Percentiles rank a stretch among this genome's conserved stretches.
Evolutionary conservation across 2,329 filamentous ascomycete species (phyloP).

Genomic region (Cordyceps militaris): DNA sequence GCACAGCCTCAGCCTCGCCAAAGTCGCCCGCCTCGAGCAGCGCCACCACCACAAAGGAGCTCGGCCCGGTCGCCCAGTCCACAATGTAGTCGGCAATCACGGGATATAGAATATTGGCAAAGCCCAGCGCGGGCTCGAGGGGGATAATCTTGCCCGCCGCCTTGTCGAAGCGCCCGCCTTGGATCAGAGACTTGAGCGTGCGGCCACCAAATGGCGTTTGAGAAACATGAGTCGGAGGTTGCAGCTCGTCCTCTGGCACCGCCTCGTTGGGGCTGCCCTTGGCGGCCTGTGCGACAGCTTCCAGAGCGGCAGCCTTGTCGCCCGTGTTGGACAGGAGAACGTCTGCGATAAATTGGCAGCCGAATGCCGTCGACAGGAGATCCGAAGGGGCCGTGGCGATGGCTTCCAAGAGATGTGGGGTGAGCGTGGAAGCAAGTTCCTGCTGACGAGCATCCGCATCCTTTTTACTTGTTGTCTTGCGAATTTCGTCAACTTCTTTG

Average conservation of each 20-base stretch:
- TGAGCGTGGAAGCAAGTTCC: conserved; percentile 69
- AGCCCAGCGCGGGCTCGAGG: conserved; percentile 69
- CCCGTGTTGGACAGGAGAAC: conserved; percentile 69
- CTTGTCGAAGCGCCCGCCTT: conserved; percentile 80
- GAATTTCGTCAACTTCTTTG: conserved; percentile 69
- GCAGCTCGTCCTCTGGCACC: conserved; percentile 34
- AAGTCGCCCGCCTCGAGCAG: conserved; percentile 72
- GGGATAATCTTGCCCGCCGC: conserved; percentile 62
- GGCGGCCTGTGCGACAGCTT: conserved; percentile 60
- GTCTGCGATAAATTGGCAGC: conserved; percentile 79
- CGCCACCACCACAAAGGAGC: conserved; percentile 79
- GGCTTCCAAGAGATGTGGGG: conserved; percentile 66
- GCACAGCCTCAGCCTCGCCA: conserved; percentile 56
- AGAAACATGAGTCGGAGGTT: conserved; percentile 48
- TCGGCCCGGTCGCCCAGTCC: conserved; percentile 78
- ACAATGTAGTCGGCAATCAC: conserved; percentile 68
- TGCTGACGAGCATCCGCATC: conserved; percentile 66
- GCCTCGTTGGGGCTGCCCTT: conserved; percentile 44
- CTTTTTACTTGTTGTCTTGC: conserved; percentile 86
- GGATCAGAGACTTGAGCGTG: conserved; percentile 85
- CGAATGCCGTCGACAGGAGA: conserved; percentile 69
- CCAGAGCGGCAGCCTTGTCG: conserved; percentile 68
- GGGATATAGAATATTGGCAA: conserved; percentile 74
- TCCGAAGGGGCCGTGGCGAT: conserved; percentile 61
- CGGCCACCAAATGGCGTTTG: conserved; percentile 60